phyloP scores from a whole-genome alignment of 352 stramenopile genomes.

The Globisporangium megalacanthum region DNA sequence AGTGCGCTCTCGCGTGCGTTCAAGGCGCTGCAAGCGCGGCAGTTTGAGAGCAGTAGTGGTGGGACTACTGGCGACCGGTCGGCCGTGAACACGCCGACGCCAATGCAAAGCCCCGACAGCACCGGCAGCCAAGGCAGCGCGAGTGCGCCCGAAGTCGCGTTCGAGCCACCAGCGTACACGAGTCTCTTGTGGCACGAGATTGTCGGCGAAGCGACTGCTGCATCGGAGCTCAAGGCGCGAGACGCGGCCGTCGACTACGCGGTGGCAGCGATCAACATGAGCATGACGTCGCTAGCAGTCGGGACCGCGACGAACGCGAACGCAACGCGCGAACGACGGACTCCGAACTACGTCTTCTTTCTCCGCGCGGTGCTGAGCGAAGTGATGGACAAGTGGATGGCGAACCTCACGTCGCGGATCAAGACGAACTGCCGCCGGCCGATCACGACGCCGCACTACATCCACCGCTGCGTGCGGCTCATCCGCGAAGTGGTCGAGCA shows the following conservation, averaged over 20 bases:
- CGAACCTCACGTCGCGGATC: slow-evolving; percentile 49
- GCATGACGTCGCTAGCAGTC: slow-evolving; percentile 64
- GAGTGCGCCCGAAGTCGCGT: slow-evolving; percentile 24
- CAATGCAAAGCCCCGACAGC: slow-evolving; percentile 59
- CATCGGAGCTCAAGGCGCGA: slow-evolving; percentile 48
- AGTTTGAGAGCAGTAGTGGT: slow-evolving; percentile 41
- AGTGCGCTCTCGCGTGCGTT: slow-evolving; percentile 62
- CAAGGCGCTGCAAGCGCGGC: slow-evolving; percentile 65
- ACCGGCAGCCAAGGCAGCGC: slow-evolving; percentile 29
- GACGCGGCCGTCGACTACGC: slow-evolving; percentile 72
- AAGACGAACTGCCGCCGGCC: slow-evolving; percentile 72
- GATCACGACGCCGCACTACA: slow-evolving; percentile 78
- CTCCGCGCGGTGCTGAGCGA: slow-evolving; percentile 77
- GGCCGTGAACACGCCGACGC: slow-evolving; percentile 33
- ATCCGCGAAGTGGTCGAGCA: slow-evolving; percentile 82
- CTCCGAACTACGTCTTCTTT: slow-evolving; percentile 85
- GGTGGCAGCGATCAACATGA: slow-evolving; percentile 72
- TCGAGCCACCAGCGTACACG: slow-evolving; percentile 48
- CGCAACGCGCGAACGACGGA: slow-evolving; percentile 66
- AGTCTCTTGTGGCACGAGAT: slow-evolving; percentile 70
- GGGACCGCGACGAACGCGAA: slow-evolving; percentile 62
- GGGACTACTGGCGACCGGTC: slow-evolving; percentile 42
- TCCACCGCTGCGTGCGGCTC: slow-evolving; percentile 79
- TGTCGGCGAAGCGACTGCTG: slow-evolving; percentile 44
- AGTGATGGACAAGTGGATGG: slow-evolving; percentile 89